These are phyloP conservation scores for Fusarium guadeloupense DNA, from an alignment of 2,329 filamentous ascomycete species.

Conservation along the genomic window DNA sequence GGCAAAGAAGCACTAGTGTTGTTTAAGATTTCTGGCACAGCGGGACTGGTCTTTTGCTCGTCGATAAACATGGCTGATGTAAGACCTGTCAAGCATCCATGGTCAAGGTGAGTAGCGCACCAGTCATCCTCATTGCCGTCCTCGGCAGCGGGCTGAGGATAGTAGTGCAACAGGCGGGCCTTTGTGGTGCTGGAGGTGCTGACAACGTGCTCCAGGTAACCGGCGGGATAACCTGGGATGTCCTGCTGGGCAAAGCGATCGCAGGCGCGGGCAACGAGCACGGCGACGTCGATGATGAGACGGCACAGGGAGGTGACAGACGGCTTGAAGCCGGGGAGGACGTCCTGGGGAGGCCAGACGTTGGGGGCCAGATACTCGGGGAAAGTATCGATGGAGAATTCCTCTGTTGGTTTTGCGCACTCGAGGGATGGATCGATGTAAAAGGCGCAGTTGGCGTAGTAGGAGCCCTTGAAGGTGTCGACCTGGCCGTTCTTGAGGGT, in stretches of 20 bases:
- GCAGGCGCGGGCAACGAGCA: conserved; percentile 88
- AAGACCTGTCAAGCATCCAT: conserved; percentile 91
- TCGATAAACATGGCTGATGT: conserved; percentile 98
- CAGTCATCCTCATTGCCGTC: conserved; percentile 79
- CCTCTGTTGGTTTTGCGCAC: conserved; percentile 67
- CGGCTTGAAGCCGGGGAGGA: conserved; percentile 78
- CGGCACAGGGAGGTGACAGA: conserved; percentile 80
- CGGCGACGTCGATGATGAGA: conserved; percentile 89
- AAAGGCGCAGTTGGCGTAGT: conserved; percentile 85
- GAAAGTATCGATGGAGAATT: conserved; percentile 70
- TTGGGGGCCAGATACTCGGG: conserved; percentile 91
- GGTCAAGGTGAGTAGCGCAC: conserved; percentile 91
- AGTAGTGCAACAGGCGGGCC: conserved; percentile 92
- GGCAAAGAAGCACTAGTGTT: conserved; percentile 48
- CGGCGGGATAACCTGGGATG: conserved; percentile 77
- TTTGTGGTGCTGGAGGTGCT: conserved; percentile 88
- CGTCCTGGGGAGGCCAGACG: conserved; percentile 78
- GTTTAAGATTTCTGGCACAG: conserved; percentile 44
- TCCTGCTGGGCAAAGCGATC: conserved; percentile 84
- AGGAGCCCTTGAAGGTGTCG: conserved; percentile 84
- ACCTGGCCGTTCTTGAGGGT: conserved; percentile 80
- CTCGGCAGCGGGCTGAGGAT: conserved; percentile 65
- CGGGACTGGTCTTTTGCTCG: conserved; percentile 62
- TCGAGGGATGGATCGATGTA: conserved; percentile 72
- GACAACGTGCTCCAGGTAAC: conserved; percentile 89